Percentiles rank a stretch among this genome's conserved stretches.
Conservation (phyloP, 176 grass and related monocot genomes). For the Oryza brachyantha region DNA sequence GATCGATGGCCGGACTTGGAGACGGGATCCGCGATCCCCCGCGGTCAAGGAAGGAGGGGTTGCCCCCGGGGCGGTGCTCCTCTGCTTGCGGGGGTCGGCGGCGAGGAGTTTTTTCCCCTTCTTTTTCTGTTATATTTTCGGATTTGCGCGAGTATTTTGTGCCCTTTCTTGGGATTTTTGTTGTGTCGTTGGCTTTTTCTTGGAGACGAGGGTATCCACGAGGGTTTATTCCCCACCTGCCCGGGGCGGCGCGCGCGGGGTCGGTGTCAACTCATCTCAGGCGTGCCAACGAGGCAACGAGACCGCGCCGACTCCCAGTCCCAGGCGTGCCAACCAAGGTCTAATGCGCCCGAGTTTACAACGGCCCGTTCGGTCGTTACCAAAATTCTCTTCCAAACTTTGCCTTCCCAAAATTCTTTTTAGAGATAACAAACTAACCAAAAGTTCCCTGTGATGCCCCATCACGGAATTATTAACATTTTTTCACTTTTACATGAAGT, state of each 20-base stretch:
- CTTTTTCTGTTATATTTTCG: not conserved
- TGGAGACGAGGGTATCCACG: slow-evolving; percentile 42
- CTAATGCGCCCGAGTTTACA: too few species aligned
- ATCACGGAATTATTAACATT: too few species aligned
- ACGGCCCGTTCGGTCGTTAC: too few species aligned
- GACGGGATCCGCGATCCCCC: not conserved
- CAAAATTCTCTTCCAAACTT: too few species aligned
- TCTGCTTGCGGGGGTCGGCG: slow-evolving; percentile 10
- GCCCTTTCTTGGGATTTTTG: not conserved
- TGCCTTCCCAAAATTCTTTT: too few species aligned
- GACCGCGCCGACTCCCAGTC: too few species aligned
- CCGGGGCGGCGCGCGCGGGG: not conserved
- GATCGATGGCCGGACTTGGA: not conserved
- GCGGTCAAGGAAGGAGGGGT: not conserved
- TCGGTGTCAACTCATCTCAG: not conserved
- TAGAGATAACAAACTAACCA: too few species aligned
- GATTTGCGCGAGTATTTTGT: slow-evolving; percentile 13
- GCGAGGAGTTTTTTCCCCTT: not conserved
- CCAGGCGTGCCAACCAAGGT: too few species aligned
- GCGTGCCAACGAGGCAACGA: not conserved
- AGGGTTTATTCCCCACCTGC: slow-evolving; percentile 35
- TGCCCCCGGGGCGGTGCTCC: not conserved
- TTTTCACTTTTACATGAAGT: too few species aligned
- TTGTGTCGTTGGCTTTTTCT: slow-evolving; percentile 18
- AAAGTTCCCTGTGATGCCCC: too few species aligned